Percentiles rank a stretch among this genome's conserved stretches.
Evolutionary conservation across 495 filamentous ascomycete genomes (phyloP).

Genomic region (Sporormia fimetaria): DNA sequence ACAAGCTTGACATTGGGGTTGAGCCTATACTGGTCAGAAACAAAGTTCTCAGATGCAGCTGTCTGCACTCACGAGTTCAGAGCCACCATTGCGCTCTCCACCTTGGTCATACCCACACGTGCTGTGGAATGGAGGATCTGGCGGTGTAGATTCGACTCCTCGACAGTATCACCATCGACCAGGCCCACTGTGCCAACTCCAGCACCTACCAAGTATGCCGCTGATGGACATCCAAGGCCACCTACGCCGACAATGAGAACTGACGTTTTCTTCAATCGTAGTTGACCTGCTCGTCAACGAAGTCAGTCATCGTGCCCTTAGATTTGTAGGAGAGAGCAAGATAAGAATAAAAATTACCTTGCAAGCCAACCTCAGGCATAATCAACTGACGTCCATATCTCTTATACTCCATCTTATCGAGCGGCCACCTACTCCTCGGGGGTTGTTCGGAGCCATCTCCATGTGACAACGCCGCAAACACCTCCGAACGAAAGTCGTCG

Average conservation of each 20-base stretch:
- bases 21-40: conserved; percentile 34
- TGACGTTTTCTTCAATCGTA: conserved; percentile 55
- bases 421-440: conserved; percentile 44
- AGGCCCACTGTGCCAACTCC: conserved; percentile 76
- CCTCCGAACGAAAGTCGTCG: conserved; percentile 25
- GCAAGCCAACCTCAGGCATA: conserved; percentile 68
- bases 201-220: conserved; percentile 77
- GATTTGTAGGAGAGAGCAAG: neutral
- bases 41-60: neutral
- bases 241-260: conserved; percentile 87
- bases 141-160: conserved; percentile 83
- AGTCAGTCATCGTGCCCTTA: conserved; percentile 8
- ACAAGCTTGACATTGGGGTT: conserved; percentile 59
- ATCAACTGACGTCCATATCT: conserved; percentile 92
- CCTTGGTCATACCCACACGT: conserved; percentile 68
- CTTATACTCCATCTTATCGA: conserved; percentile 57
- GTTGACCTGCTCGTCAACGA: conserved; percentile 48
- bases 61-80: conserved; percentile 45
- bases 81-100: conserved; percentile 61
- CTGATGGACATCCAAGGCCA: conserved; percentile 83
- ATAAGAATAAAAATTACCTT: conserved; percentile 39
- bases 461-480: conserved; percentile 19
- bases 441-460: conserved; percentile 5
- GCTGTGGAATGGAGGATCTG: conserved; percentile 69
- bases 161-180: conserved; percentile 78